A percentile compares a stretch with the other conserved stretches of the same genome.
Conservation (phyloP, 2,329 filamentous ascomycete genomes). For the Pseudocercospora fuligena region DNA sequence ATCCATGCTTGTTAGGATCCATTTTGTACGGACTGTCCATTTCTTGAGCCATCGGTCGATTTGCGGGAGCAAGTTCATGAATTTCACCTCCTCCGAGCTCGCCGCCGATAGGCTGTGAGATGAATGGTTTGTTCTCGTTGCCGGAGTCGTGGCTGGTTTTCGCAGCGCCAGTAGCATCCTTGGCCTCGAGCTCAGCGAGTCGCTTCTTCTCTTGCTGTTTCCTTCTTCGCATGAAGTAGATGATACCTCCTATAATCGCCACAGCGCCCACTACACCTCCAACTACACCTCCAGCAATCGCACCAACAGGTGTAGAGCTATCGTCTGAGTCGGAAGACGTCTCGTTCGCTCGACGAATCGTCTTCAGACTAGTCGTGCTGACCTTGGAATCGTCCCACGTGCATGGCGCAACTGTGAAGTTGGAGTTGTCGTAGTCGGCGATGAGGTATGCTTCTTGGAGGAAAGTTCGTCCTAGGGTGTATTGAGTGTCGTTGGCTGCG, state of each 20-base stretch:
- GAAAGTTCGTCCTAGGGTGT: slow-evolving; percentile 44
- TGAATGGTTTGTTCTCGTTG: slow-evolving; percentile 31
- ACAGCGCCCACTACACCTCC: slow-evolving; percentile 38
- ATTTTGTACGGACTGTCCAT: slow-evolving; percentile 39
- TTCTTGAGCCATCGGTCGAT: slow-evolving; percentile 36
- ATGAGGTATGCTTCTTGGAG: slow-evolving; percentile 47
- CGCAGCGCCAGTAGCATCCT: slow-evolving; percentile 24
- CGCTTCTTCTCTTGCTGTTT: slow-evolving; percentile 33
- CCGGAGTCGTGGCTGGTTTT: slow-evolving; percentile 21
- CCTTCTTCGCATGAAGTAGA: slow-evolving; percentile 37
- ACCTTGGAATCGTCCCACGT: slow-evolving; percentile 37
- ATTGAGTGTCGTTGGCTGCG: slow-evolving; percentile 41
- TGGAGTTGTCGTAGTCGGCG: slow-evolving; percentile 43
- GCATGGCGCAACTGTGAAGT: slow-evolving; percentile 45
- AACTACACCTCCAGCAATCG: slow-evolving; percentile 43
- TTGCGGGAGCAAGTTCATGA: slow-evolving; percentile 40
- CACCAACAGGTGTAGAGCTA: slow-evolving; percentile 38
- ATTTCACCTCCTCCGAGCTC: slow-evolving; percentile 42
- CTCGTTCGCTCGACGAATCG: slow-evolving; percentile 37
- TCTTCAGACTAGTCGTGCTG: slow-evolving; percentile 32
- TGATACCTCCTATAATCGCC: slow-evolving; percentile 33
- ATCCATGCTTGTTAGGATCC: slow-evolving; percentile 41
- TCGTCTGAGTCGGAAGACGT: slow-evolving; percentile 22
- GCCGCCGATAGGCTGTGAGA: slow-evolving; percentile 39
- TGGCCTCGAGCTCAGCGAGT: slow-evolving; percentile 39